These are phyloP conservation scores for Hysterangium stoloniferum DNA, from an alignment of 768 basidiomycete species.

Conservation along the genomic window DNA sequence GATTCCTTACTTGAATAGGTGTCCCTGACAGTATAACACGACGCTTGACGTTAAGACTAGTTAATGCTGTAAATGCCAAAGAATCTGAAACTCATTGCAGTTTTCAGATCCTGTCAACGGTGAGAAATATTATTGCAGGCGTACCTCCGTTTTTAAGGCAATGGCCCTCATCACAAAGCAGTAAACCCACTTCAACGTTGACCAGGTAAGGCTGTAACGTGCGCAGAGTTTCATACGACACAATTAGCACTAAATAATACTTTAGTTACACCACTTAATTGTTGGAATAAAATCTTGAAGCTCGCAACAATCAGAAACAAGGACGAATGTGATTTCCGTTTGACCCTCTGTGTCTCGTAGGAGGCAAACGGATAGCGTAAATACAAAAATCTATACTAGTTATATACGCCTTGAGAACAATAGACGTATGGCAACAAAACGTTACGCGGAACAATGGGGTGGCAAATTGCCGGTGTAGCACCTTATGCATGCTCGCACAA, in stretches of 20 bases:
- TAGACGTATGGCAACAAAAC: too few species aligned
- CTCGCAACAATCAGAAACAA: too few species aligned
- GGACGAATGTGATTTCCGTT: too few species aligned
- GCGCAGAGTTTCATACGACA: slow-evolving; percentile 93
- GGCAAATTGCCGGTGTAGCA: background rate
- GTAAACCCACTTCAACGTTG: slow-evolving; percentile 74
- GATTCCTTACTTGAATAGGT: slow-evolving; percentile 63
- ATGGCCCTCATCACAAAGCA: slow-evolving; percentile 98
- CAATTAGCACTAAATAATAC: slow-evolving; percentile 95
- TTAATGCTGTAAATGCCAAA: slow-evolving; percentile 78
- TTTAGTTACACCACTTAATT: too few species aligned
- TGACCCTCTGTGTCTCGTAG: too few species aligned
- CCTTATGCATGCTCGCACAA: too few species aligned
- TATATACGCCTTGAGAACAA: too few species aligned
- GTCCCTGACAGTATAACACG: slow-evolving; percentile 93
- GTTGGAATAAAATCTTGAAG: too few species aligned
- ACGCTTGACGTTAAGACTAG: slow-evolving; percentile 74
- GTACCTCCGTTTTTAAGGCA: slow-evolving; percentile 90
- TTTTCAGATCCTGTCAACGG: slow-evolving; percentile 3
- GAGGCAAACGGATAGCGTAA: too few species aligned
- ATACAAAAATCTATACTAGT: too few species aligned
- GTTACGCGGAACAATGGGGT: too few species aligned
- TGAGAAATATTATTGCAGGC: slow-evolving; percentile 21
- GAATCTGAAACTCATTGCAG: slow-evolving; percentile 49
- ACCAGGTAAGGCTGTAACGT: slow-evolving; percentile 70